These are phyloP conservation scores for Trametes sanguinea DNA, from an alignment of 768 basidiomycete genomes.

Conservation along the genomic window DNA sequence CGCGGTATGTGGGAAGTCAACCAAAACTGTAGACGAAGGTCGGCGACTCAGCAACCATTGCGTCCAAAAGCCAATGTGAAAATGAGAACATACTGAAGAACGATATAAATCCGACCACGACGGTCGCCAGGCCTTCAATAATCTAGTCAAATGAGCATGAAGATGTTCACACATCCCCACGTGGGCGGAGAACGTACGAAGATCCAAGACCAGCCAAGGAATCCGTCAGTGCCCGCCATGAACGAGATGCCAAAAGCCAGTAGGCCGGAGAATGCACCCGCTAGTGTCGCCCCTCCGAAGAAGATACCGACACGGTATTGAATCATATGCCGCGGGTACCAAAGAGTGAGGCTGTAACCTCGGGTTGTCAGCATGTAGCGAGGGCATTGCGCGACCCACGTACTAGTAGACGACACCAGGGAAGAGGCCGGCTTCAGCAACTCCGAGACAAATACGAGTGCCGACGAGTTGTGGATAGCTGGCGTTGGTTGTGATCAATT, in stretches of 20 bases:
- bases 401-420: slow-evolving; percentile 77
- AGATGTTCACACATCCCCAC: neutral
- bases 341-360: slow-evolving; percentile 23
- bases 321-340: slow-evolving; percentile 32
- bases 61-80: no score
- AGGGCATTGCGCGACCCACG: neutral
- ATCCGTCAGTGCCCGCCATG: slow-evolving; percentile 32
- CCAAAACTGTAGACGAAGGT: slow-evolving; percentile 44
- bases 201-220: slow-evolving; percentile 36
- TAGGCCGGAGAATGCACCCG: slow-evolving; percentile 31
- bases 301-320: slow-evolving; percentile 30
- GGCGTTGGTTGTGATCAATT: no score
- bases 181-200: slow-evolving; percentile 24
- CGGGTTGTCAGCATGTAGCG: neutral
- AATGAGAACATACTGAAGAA: slow-evolving; percentile 8
- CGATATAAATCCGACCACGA: slow-evolving; percentile 52
- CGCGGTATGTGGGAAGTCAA: slow-evolving; percentile 63
- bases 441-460: slow-evolving; percentile 56
- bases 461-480: slow-evolving; percentile 64
- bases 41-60: neutral
- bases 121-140: slow-evolving; percentile 62
- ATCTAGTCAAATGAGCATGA: slow-evolving; percentile 39
- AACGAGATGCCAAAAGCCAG: slow-evolving; percentile 38
- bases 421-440: slow-evolving; percentile 70
- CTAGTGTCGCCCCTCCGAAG: slow-evolving; percentile 29